Evolutionary conservation across 176 grass and related monocot genomes (phyloP).

Genomic region (Stipa capillata): DNA sequence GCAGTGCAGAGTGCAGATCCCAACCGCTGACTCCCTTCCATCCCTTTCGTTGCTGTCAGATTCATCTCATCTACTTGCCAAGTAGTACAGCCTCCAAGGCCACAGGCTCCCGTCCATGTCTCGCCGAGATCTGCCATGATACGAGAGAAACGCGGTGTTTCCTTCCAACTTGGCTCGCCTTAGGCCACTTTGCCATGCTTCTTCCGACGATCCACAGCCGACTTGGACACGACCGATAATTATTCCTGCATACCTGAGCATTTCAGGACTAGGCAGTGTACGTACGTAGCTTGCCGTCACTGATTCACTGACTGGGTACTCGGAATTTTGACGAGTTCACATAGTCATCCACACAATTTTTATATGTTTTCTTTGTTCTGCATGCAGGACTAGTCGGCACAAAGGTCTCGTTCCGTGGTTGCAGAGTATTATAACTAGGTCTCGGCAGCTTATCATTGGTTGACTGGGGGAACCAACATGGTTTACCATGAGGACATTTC

Average conservation of each 20-base stretch:
- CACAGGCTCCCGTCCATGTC: neutral
- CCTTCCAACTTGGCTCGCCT: neutral
- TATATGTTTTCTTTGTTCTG: neutral
- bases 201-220: neutral
- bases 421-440: neutral
- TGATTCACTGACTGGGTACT: neutral
- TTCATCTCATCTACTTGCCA: neutral
- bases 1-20: neutral
- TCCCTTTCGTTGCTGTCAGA: neutral
- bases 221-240: neutral
- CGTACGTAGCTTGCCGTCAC: too few relatives aligned
- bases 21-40: neutral
- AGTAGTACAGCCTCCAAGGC: neutral
- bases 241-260: neutral
- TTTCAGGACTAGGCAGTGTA: neutral
- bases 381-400: neutral
- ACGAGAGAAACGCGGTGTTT: neutral
- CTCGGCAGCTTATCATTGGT: neutral
- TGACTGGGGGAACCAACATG: neutral
- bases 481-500: neutral
- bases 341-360: neutral
- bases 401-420: neutral
- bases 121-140: neutral
- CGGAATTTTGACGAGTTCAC: neutral
- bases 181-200: neutral